phyloP scores from a whole-genome alignment of 1,284 basidiomycete species.

The Papiliotrema laurentii region DNA sequence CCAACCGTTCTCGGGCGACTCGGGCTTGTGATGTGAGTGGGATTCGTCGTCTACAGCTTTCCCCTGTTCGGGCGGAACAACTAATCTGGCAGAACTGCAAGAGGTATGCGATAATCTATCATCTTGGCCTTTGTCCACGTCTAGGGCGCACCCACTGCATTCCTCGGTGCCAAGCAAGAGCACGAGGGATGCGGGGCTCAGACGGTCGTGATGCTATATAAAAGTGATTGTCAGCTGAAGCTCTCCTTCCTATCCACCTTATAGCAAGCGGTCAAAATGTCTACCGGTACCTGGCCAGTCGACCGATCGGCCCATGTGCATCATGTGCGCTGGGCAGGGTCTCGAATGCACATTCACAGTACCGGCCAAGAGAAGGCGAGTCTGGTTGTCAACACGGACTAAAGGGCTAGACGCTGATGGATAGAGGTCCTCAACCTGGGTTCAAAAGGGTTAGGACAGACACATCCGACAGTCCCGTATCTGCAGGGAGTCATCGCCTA shows the following conservation, averaged over 20 bases:
- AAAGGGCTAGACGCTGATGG: neutral
- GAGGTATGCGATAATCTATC: no score
- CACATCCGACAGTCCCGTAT: no score
- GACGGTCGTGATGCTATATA: no score
- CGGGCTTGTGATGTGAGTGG: conserved; percentile 4
- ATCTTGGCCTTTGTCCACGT: no score
- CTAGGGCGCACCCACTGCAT: no score
- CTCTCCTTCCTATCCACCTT: no score
- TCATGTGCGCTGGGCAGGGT: neutral
- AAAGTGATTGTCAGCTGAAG: no score
- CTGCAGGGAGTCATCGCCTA: no score
- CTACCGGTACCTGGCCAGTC: neutral
- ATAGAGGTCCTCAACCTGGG: conserved; percentile 1
- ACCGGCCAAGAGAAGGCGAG: neutral
- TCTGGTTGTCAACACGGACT: neutral
- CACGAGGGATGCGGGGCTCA: no score
- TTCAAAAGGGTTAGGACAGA: neutral
- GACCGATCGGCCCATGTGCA: neutral
- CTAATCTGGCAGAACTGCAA: conserved; percentile 1
- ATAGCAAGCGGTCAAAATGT: neutral
- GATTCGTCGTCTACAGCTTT: neutral
- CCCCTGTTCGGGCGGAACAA: neutral
- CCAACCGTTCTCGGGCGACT: neutral
- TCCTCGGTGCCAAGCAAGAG: no score
- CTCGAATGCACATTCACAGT: neutral